Evolutionary conservation across 306 rosid species (phyloP).

Genomic region (Vachellia pachyceras): DNA sequence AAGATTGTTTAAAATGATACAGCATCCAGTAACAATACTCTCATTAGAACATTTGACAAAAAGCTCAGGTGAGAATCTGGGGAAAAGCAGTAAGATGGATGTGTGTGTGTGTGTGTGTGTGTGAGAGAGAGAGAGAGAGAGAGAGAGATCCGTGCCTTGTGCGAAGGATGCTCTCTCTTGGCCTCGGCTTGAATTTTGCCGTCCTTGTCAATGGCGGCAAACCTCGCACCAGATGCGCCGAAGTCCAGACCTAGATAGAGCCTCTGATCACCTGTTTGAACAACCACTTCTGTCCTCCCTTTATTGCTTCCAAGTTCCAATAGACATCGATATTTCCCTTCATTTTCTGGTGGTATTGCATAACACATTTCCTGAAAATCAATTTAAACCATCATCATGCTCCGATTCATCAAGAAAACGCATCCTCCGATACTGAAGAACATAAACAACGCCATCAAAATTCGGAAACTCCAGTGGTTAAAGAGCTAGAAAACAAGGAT

Average conservation of each 20-base stretch:
- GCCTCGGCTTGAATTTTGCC: constrained; percentile 72
- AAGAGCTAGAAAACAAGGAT: not conserved
- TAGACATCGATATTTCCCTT: constrained; percentile 50
- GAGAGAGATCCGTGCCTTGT: constrained; percentile 51
- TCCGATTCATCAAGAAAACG: not conserved
- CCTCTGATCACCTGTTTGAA: constrained; percentile 39
- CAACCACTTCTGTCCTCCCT: constrained; percentile 32
- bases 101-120: not conserved
- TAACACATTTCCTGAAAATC: constrained; percentile 40
- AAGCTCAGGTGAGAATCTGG: not conserved
- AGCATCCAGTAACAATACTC: too few species aligned
- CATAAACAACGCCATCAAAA: not conserved
- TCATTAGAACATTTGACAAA: not conserved
- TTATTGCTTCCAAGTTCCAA: constrained; percentile 34
- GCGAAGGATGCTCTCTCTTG: constrained; percentile 68
- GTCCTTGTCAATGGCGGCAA: constrained; percentile 67
- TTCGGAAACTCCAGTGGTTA: not conserved
- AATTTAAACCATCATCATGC: constrained; percentile 11
- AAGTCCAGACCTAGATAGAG: constrained; percentile 94
- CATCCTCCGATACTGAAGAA: not conserved
- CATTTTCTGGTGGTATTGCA: constrained; percentile 26
- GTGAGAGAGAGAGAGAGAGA: not conserved
- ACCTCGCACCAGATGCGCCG: constrained; percentile 92
- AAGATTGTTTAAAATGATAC: too few species aligned
- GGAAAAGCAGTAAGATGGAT: not conserved